Evolutionary conservation across 2,329 filamentous ascomycete genomes (phyloP).

Genomic region (Epichloe sp.): DNA sequence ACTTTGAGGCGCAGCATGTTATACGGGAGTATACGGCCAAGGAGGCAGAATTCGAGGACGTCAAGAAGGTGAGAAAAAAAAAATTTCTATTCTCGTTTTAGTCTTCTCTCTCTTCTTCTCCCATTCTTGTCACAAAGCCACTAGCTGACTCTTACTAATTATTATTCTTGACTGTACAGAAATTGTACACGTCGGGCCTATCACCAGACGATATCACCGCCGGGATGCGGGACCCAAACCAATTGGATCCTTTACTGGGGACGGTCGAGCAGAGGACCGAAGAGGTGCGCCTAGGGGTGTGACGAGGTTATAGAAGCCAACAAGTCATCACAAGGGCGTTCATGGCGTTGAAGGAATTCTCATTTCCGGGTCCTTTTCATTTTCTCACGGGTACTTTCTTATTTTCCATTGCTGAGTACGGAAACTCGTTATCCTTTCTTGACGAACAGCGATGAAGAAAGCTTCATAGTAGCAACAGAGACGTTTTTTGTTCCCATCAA

Average conservation of each 20-base stretch:
- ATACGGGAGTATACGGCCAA: slow-evolving; percentile 83
- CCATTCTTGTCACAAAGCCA: neutral
- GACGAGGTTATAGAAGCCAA: neutral
- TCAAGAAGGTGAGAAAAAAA: slow-evolving; percentile 48
- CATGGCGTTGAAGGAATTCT: neutral
- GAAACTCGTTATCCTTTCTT: no score
- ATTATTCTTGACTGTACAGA: slow-evolving; percentile 19
- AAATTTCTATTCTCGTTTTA: no score
- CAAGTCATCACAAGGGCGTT: neutral
- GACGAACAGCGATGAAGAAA: no score
- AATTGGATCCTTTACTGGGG: slow-evolving; percentile 55
- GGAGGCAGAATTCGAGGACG: slow-evolving; percentile 66
- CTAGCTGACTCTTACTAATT: neutral
- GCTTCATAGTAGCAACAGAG: no score
- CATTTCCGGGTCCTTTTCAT: neutral
- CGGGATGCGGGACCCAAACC: slow-evolving; percentile 67
- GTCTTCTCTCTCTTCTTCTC: slow-evolving; percentile 3
- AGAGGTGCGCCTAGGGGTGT: slow-evolving; percentile 13
- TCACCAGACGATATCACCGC: slow-evolving; percentile 61
- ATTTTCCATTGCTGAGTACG: neutral
- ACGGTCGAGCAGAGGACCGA: slow-evolving; percentile 59
- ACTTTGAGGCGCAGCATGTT: slow-evolving; percentile 67
- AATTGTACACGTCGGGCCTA: slow-evolving; percentile 34
- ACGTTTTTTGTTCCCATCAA: no score
- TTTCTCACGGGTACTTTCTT: neutral